Conservation (phyloP, 306 rosid genomes). For the Prunus persica region DNA sequence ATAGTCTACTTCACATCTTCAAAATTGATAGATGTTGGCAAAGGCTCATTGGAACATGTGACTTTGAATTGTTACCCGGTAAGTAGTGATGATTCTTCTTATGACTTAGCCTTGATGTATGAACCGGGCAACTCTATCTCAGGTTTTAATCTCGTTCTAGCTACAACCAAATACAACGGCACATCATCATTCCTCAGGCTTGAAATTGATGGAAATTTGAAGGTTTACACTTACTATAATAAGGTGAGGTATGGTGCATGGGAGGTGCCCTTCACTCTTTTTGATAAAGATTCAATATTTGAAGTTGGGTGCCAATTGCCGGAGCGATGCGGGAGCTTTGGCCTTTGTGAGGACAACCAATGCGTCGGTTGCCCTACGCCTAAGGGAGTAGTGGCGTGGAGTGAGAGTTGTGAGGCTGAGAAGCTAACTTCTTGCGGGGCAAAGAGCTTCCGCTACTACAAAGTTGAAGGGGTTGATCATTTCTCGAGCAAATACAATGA, state of each 20-base stretch:
- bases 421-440: conserved; percentile 37
- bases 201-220: conserved; percentile 70
- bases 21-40: conserved; percentile 5
- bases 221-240: conserved; percentile 46
- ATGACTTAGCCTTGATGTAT: conserved; percentile 30
- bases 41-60: conserved; percentile 28
- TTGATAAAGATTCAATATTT: conserved; percentile 36
- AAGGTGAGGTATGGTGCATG: conserved; percentile 46
- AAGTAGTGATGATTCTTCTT: conserved; percentile 17
- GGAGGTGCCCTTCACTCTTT: conserved; percentile 50
- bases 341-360: conserved; percentile 35
- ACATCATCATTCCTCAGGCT: conserved; percentile 61
- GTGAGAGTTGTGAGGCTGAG: conserved; percentile 31
- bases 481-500: conserved; percentile 46
- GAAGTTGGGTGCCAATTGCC: conserved; percentile 28
- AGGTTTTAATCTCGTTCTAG: conserved; percentile 16
- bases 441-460: conserved; percentile 53
- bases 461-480: conserved; percentile 65
- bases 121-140: conserved; percentile 20
- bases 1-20: conserved; percentile 42
- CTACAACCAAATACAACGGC: conserved; percentile 58
- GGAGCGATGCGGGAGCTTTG: conserved; percentile 27
- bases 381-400: conserved; percentile 32
- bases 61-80: conserved; percentile 32
- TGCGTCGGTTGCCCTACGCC: conserved; percentile 34